Conservation (phyloP, 2,329 filamentous ascomycete genomes). For the Penicillium occitanis region DNA sequence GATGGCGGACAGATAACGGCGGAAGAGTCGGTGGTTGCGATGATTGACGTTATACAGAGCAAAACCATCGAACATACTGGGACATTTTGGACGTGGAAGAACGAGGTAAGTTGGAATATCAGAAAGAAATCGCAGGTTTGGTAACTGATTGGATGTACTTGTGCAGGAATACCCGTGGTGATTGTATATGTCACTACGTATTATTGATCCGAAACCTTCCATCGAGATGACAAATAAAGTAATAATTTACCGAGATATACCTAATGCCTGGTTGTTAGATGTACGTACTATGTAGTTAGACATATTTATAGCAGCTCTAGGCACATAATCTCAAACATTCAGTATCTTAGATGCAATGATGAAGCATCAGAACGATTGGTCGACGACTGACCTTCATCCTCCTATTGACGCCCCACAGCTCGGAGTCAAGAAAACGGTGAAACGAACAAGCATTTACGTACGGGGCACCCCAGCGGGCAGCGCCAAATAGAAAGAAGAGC, state of each 20-base stretch:
- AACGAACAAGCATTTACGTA: conserved; percentile 8
- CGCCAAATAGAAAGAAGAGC: neutral
- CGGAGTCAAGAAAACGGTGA: neutral
- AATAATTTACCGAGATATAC: neutral
- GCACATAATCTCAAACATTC: neutral
- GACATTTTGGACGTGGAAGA: conserved; percentile 59
- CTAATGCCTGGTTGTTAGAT: neutral
- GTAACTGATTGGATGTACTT: neutral
- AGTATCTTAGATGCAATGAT: neutral
- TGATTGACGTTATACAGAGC: conserved; percentile 53
- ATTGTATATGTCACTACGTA: neutral
- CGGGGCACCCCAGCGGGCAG: neutral
- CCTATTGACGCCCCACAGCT: neutral
- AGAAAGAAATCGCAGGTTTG: neutral
- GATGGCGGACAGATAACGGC: conserved; percentile 52
- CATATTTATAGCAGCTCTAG: neutral
- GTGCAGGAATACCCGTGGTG: conserved; percentile 17
- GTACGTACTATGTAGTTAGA: too few species aligned
- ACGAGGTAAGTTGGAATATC: conserved; percentile 42
- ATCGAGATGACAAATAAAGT: neutral
- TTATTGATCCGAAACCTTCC: neutral
- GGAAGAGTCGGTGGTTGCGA: conserved; percentile 51
- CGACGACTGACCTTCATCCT: too few species aligned
- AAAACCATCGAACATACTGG: conserved; percentile 52
- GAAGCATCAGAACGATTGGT: neutral